These are phyloP conservation scores for Mycena galericulata DNA, from an alignment of 768 basidiomycete genomes.

Conservation along the genomic window DNA sequence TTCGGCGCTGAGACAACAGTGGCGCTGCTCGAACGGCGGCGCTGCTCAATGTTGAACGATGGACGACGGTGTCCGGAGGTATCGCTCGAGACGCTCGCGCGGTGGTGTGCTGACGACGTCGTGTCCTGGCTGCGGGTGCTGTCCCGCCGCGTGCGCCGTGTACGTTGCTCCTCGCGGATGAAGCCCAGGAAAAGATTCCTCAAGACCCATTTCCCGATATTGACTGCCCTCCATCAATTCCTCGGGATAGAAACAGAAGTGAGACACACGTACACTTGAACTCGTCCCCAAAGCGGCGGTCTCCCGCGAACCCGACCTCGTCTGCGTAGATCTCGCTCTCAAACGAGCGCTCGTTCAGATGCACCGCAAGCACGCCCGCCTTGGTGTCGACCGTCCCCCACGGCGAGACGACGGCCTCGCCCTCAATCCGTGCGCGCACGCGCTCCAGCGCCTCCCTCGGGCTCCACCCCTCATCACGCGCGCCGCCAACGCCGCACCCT, in stretches of 20 bases:
- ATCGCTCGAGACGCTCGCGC: constrained; percentile 35
- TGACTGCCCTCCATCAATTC: constrained; percentile 64
- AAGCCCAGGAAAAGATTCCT: constrained; percentile 88
- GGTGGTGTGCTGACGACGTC: constrained; percentile 37
- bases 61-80: constrained; percentile 34
- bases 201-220: constrained; percentile 92
- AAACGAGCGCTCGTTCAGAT: constrained; percentile 89
- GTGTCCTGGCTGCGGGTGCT: constrained; percentile 41
- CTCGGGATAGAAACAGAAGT: constrained; percentile 13
- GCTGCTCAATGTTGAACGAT: constrained; percentile 44
- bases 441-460: constrained; percentile 88
- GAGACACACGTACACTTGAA: constrained; percentile 71
- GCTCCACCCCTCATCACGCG: constrained; percentile 63
- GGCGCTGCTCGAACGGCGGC: constrained; percentile 43
- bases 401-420: constrained; percentile 85
- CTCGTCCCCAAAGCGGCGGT: constrained; percentile 79
- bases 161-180: constrained; percentile 74
- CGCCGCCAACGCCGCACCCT: constrained; percentile 46
- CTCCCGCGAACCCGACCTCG: constrained; percentile 79
- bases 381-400: constrained; percentile 95
- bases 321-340: constrained; percentile 97
- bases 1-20: constrained; percentile 72
- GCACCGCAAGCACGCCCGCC: constrained; percentile 88
- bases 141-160: constrained; percentile 49
- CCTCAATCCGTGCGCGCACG: constrained; percentile 93